Percentiles rank a stretch among this genome's conserved stretches.
Evolutionary conservation across 768 basidiomycete species (phyloP).

Genomic region (Panaeolus papilionaceus): DNA sequence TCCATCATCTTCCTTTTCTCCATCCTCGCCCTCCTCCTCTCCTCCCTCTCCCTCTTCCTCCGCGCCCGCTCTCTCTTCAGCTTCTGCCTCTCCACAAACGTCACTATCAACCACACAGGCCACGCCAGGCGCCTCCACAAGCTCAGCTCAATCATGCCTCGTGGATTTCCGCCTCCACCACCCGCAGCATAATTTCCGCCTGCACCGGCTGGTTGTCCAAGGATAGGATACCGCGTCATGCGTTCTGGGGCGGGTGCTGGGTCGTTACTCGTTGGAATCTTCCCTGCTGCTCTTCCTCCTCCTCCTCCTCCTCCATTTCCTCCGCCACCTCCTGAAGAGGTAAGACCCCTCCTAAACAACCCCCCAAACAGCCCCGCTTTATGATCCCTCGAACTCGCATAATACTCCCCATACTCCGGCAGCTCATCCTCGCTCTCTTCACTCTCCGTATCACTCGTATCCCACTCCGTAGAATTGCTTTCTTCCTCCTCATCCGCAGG

Average conservation of each 20-base stretch:
- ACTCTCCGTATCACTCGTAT: neutral
- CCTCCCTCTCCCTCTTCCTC: neutral
- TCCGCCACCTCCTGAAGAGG: neutral
- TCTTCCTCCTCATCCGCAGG: neutral
- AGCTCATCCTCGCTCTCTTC: neutral
- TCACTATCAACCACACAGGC: conserved; percentile 13
- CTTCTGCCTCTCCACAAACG: conserved; percentile 7
- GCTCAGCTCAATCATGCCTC: conserved; percentile 7
- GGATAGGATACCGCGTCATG: neutral
- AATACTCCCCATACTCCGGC: neutral
- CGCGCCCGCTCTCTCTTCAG: neutral
- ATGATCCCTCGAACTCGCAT: neutral
- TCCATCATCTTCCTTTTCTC: neutral
- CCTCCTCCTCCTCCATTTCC: neutral
- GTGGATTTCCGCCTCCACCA: neutral
- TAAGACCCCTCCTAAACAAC: neutral
- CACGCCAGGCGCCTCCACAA: conserved; percentile 21
- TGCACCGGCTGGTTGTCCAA: neutral
- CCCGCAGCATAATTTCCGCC: neutral
- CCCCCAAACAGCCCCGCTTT: neutral
- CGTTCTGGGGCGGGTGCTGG: neutral
- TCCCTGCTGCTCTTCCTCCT: neutral
- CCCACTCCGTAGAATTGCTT: neutral
- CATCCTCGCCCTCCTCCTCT: neutral
- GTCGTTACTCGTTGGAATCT: conserved; percentile 3